Base-by-base conservation (phyloP, 805 yeast genomes). In the Zygosaccharomyces bailii region DNA sequence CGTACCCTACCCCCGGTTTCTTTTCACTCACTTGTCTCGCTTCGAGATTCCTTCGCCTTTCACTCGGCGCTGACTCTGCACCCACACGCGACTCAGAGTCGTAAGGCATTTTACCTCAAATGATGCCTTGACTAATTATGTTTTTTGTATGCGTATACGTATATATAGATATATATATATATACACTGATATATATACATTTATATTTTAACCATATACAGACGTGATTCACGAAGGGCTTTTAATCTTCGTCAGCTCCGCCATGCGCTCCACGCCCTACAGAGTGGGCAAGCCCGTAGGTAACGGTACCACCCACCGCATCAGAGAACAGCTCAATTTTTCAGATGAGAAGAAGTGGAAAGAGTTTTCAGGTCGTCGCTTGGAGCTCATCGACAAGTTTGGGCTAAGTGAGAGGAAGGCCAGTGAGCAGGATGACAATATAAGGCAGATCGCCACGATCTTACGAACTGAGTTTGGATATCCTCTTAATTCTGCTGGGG, bases 321-420 rank as follows among this genome's bases (percentile, higher is more conserved):
- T 72, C 20, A 65, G 77, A 42, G 68, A 68, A 34, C 68, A 78
- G 55, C 73, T 93, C 37, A 76, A 82, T 42, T 93, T 93, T 66
- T 72, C 72, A 7, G 96, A 93, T 61, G 96, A 87, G 49, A 71
- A 79, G 34, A 73, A 76, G 44, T 93, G 99, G 99, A 87, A 86
- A 61, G 76, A 80, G 54, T 91, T 93, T 62, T 84, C 93, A n/a
- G 87, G 95, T 1, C 73, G 98, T 45, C 71, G 99, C 47, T 71
- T 93, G 18, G 96, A 89, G 65, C 72, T 93, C 43, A 93, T 93
- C 33, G 97, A 90, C 60, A 77, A 84, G 17, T 73, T 83, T 49
- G 70, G 72, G 34, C 60, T 78, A 33, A 70, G 76, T 35, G 75
- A 65, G 71, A 78, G 79, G 51, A 90, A 89, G 69, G 98, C 98